Evolutionary conservation across 164 flowering plant species (phyloP).

Genomic region (Umbilicus rupestris): DNA sequence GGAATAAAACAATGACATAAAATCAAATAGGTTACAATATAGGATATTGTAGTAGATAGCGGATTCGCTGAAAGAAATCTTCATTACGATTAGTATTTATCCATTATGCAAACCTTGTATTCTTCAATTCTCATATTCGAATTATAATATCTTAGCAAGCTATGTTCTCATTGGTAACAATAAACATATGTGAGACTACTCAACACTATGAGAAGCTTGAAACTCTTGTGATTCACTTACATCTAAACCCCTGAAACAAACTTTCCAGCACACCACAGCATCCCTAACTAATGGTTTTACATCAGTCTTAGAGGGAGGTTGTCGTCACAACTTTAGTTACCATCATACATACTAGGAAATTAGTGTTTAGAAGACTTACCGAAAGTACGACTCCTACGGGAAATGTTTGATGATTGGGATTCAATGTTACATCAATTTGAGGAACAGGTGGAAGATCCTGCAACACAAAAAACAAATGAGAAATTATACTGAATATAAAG

Average conservation of each 20-base stretch:
- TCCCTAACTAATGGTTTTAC: not conserved
- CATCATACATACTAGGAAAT: not conserved
- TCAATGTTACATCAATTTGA: conserved; percentile 41
- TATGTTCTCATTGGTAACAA: no score
- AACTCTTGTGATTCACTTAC: no score
- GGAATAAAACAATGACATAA: conserved; percentile 10
- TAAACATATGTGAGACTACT: no score
- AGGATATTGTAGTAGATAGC: not conserved
- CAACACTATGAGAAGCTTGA: no score
- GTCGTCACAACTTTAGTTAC: not conserved
- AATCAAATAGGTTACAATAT: not conserved
- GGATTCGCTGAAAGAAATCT: not conserved
- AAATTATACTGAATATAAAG: not conserved
- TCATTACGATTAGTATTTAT: not conserved
- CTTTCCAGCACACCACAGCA: no score
- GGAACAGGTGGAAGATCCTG: conserved; percentile 84
- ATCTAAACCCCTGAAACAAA: no score
- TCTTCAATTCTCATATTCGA: no score
- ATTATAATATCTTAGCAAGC: no score
- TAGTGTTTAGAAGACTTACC: conserved; percentile 34
- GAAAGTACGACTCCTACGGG: conserved; percentile 78
- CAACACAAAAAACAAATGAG: conserved; percentile 10
- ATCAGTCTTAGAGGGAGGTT: not conserved
- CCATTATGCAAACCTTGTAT: not conserved
- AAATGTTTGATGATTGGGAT: conserved; percentile 51